Evolutionary conservation across 768 basidiomycete genomes (phyloP), one percentile per base, ranked within the genome.

Genomic region (Pholiota microspora): DNA sequence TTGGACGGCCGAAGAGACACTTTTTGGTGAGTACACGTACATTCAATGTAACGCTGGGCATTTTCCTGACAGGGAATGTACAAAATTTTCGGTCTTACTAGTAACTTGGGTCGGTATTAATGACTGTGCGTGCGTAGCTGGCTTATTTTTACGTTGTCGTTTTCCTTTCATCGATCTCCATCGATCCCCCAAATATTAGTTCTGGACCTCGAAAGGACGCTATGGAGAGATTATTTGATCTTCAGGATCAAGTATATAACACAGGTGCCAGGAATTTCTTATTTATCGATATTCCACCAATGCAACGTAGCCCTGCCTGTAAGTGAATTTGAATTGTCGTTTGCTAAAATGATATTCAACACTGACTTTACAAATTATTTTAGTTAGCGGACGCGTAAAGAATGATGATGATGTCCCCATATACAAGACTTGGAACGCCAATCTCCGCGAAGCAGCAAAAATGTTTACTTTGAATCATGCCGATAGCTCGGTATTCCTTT

Each of bases 101-200:
- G 84, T 83, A 4, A 83, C 80, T 2, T 86, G 83, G 82, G 71
- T 85, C 45, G 85, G 86, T 2, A 86, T 86, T 53, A 88, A 88
- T 54, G 85, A 86, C 67, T 78, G 79, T 72, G 80, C 73, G 81
- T 82, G 64, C 47, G 76, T 58, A 15, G 23, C 36, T 31, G 24
- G 23, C 9, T 8, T 35, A 4, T 28, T 24, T 25, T 18, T 15
- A 31, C 7, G 12, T 7, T 29, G n/a, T n/a, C n/a, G n/a, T n/a
- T n/a, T n/a, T n/a, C n/a, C n/a, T n/a, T n/a, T n/a, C n/a, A n/a
- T n/a, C n/a, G n/a, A n/a, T n/a, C n/a, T n/a, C n/a, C n/a, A n/a
- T n/a, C n/a, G n/a, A n/a, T n/a, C n/a, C n/a, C n/a, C n/a, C n/a
- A n/a, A n/a, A n/a, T n/a, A n/a, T 42, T 15, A 35, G 32, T 8